Conservation (phyloP, 2,329 filamentous ascomycete species). For the Colletotrichum higginsianum region DNA sequence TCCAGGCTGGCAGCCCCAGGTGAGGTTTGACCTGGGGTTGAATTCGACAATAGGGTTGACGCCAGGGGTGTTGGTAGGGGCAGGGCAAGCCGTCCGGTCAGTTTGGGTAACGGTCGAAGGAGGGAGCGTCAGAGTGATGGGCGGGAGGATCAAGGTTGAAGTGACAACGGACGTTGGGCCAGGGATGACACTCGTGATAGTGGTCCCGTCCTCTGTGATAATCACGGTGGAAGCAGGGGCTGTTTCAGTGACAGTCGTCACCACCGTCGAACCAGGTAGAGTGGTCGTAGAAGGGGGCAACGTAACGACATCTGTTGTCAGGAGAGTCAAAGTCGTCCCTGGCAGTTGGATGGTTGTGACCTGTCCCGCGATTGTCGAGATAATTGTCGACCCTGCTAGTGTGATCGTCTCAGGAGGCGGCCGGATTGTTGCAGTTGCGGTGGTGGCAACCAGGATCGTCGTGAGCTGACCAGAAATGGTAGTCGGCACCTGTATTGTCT, state of each 20-base stretch:
- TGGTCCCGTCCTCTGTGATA: constrained; percentile 49
- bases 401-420: constrained; percentile 28
- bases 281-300: constrained; percentile 44
- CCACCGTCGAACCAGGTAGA: constrained; percentile 49
- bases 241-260: constrained; percentile 51
- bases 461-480: constrained; percentile 24
- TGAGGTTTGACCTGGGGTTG: constrained; percentile 57
- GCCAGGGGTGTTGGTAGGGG: constrained; percentile 56
- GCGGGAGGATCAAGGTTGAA: constrained; percentile 45
- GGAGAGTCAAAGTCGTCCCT: constrained; percentile 34
- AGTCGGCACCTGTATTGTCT: constrained; percentile 20
- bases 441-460: constrained; percentile 43
- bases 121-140: constrained; percentile 49
- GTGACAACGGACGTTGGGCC: constrained; percentile 45
- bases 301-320: constrained; percentile 38
- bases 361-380: constrained; percentile 47
- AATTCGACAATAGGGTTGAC: constrained; percentile 46
- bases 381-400: constrained; percentile 38
- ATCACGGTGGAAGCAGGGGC: constrained; percentile 51
- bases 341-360: constrained; percentile 33
- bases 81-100: constrained; percentile 59
- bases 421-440: constrained; percentile 46
- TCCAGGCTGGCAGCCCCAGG: constrained; percentile 69
- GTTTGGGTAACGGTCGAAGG: constrained; percentile 49
- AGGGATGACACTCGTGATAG: constrained; percentile 47